Evolutionary conservation across 257 asterid genomes (phyloP).

Genomic region (Solanum dulcamara): DNA sequence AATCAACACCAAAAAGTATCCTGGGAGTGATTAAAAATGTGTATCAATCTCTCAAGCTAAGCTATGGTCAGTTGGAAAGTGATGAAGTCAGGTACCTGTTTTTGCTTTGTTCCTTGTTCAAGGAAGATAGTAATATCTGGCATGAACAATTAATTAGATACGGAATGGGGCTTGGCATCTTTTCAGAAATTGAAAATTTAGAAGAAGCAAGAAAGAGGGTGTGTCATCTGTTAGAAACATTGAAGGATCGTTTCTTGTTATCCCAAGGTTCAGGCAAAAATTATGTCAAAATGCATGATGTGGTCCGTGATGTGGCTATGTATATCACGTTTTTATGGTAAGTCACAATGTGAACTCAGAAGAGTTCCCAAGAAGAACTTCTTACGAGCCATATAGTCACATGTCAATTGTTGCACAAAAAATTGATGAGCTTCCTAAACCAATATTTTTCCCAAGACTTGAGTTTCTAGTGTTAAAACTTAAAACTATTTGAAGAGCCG

Average conservation of each 20-base stretch:
- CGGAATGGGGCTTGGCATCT: not conserved
- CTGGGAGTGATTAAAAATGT: not conserved
- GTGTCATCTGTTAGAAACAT: not conserved
- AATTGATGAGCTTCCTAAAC: not conserved
- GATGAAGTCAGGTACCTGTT: conserved; percentile 8
- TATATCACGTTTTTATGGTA: not conserved
- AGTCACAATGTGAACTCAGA: not conserved
- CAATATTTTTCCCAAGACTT: not conserved
- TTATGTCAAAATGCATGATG: conserved; percentile 4
- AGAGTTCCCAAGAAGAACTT: not conserved
- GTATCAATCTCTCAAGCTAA: conserved; percentile 6
- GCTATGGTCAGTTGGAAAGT: conserved; percentile 11
- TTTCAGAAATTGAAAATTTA: not conserved
- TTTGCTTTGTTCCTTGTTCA: conserved; percentile 13
- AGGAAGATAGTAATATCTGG: conserved; percentile 5
- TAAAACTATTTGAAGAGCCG: not conserved
- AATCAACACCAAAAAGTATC: not conserved
- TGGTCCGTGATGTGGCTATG: conserved; percentile 1
- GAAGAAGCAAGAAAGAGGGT: conserved; percentile 4
- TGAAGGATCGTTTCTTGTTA: not conserved
- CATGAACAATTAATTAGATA: conserved; percentile 5
- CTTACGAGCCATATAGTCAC: not conserved
- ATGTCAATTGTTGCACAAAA: not conserved
- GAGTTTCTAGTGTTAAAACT: not conserved
- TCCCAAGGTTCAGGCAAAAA: not conserved